Percentiles rank a stretch among this genome's conserved stretches.
phyloP scores from a whole-genome alignment of 768 basidiomycete genomes.

The Suillus subluteus region DNA sequence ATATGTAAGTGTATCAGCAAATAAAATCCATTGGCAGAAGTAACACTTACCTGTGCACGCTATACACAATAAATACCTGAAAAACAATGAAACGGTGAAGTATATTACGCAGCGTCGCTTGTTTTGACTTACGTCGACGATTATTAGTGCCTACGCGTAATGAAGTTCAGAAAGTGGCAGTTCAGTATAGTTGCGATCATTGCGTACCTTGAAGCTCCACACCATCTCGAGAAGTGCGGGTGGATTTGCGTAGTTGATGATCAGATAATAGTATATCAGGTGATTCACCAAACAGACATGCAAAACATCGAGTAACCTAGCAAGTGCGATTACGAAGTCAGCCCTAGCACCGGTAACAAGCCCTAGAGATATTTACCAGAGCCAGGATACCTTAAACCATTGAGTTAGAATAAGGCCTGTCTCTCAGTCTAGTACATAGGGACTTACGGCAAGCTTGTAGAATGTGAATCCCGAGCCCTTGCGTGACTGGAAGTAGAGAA shows the following conservation, averaged over 20 bases:
- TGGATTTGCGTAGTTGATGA: slow-evolving; percentile 56
- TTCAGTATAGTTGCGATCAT: not conserved
- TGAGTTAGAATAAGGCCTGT: not conserved
- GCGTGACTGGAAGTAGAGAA: slow-evolving; percentile 48
- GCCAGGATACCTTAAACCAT: slow-evolving; percentile 42
- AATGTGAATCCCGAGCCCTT: slow-evolving; percentile 37
- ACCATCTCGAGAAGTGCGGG: slow-evolving; percentile 45
- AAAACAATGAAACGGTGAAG: not conserved
- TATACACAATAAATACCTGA: not conserved
- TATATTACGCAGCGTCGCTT: not conserved
- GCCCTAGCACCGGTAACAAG: slow-evolving; percentile 21
- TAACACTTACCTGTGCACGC: not conserved
- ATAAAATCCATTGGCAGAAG: not conserved
- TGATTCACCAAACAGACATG: slow-evolving; percentile 56
- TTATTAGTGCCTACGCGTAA: not conserved
- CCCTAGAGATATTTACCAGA: slow-evolving; percentile 22
- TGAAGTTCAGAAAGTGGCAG: not conserved
- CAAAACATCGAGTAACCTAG: slow-evolving; percentile 58
- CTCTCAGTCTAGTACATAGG: not conserved
- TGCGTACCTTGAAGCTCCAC: slow-evolving; percentile 44
- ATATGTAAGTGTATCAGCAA: not conserved
- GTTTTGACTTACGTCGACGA: not conserved
- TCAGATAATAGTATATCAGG: slow-evolving; percentile 61
- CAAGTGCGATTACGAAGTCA: slow-evolving; percentile 6
- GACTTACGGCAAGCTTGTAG: slow-evolving; percentile 41